Conservation (phyloP, 2,329 filamentous ascomycete species). For the Ploettnerulaceae sp. region DNA sequence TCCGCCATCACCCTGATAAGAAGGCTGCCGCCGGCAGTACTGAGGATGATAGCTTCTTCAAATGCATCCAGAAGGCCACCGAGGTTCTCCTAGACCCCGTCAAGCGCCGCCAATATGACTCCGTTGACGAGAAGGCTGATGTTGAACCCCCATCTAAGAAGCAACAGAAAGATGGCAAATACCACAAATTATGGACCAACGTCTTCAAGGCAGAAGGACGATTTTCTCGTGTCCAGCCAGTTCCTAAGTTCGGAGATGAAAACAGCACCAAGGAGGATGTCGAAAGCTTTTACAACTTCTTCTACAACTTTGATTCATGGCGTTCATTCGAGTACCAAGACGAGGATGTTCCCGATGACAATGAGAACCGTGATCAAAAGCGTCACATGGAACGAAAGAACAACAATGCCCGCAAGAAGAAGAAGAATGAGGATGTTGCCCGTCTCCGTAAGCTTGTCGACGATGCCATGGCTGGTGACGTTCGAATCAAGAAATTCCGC, state of each 20-base stretch:
- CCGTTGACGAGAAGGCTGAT: constrained; percentile 89
- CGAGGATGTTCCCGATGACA: constrained; percentile 97
- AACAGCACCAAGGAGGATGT: constrained; percentile 85
- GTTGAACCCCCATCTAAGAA: constrained; percentile 92
- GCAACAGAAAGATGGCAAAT: constrained; percentile 78
- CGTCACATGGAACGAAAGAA: constrained; percentile 98
- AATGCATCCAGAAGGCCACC: constrained; percentile 98
- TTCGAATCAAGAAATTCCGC: constrained; percentile 96
- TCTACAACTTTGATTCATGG: constrained; percentile 99
- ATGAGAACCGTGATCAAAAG: constrained; percentile 98
- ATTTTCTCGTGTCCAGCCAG: constrained; percentile 87
- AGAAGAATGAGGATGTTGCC: constrained; percentile 95
- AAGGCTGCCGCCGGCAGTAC: constrained; percentile 82
- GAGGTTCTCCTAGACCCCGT: constrained; percentile 88
- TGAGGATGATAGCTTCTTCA: constrained; percentile 99
- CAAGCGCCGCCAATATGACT: constrained; percentile 93
- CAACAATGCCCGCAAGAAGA: constrained; percentile 95
- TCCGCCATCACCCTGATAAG: constrained; percentile 98
- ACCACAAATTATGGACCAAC: constrained; percentile 88
- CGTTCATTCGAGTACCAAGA: constrained; percentile 96
- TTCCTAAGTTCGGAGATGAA: constrained; percentile 79
- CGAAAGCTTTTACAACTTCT: constrained; percentile 98
- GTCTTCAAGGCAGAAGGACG: constrained; percentile 90
- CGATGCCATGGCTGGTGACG: constrained; percentile 75
- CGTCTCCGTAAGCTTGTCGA: constrained; percentile 88